Conservation (phyloP, 2,329 filamentous ascomycete species). For the Alternaria triticimaculans region DNA sequence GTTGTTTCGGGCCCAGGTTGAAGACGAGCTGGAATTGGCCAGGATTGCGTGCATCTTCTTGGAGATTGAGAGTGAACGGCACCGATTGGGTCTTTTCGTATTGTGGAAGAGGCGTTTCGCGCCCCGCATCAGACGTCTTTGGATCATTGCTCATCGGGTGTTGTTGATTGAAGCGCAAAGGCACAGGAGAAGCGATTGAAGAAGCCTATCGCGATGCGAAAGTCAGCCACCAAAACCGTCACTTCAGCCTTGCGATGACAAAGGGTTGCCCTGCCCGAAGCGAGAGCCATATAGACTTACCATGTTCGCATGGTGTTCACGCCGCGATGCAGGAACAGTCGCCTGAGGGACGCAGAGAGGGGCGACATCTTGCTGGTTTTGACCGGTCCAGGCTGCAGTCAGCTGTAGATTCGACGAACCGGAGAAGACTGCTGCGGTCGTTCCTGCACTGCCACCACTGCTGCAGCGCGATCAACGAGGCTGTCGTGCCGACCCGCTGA, state of each 20-base stretch:
- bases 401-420: not conserved
- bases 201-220: conserved; percentile 21
- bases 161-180: conserved; percentile 17
- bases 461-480: conserved; percentile 14
- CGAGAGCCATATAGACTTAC: conserved; percentile 16
- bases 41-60: conserved; percentile 38
- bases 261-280: not conserved
- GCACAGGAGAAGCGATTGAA: conserved; percentile 29
- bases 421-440: conserved; percentile 10
- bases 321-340: conserved; percentile 16
- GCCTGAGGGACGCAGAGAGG: conserved; percentile 19
- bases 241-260: conserved; percentile 12
- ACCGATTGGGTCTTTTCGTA: conserved; percentile 36
- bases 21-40: conserved; percentile 43
- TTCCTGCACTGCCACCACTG: conserved; percentile 19
- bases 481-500: conserved; percentile 10
- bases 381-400: conserved; percentile 30
- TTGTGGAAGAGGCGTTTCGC: conserved; percentile 35
- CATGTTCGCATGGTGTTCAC: conserved; percentile 20
- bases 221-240: conserved; percentile 11
- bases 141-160: conserved; percentile 18
- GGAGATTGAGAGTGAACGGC: conserved; percentile 39
- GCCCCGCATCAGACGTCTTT: conserved; percentile 22
- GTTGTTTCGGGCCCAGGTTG: conserved; percentile 30
- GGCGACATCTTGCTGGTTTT: conserved; percentile 21